A percentile compares a stretch with the other conserved stretches of the same genome.
Evolutionary conservation across 208 protist genomes (phyloP).

Genomic region (Acanthamoeba lenticulata): DNA sequence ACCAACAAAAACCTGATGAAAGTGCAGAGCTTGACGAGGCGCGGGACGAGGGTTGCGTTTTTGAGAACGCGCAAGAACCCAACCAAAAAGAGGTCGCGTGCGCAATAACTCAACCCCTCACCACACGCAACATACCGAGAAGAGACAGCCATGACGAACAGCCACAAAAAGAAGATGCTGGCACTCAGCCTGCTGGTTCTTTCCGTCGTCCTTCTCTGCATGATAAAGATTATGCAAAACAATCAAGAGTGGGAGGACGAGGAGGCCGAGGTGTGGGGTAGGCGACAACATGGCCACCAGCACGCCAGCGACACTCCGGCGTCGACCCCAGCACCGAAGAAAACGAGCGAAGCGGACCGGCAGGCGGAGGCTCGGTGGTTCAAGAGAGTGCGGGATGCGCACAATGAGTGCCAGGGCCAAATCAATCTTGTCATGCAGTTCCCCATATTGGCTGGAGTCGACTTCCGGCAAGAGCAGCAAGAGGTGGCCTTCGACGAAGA

Average conservation of each 20-base stretch:
- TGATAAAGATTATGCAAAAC: neutral
- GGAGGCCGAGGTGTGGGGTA: neutral
- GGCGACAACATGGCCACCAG: neutral
- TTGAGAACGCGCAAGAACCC: too few relatives aligned
- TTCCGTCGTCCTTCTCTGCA: neutral
- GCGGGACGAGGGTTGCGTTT: too few relatives aligned
- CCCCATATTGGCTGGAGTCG: neutral
- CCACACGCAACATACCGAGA: neutral
- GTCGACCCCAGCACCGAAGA: neutral
- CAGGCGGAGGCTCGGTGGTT: neutral
- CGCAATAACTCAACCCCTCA: too few relatives aligned
- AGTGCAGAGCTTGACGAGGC: too few relatives aligned
- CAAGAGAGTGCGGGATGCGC: neutral
- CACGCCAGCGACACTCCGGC: neutral
- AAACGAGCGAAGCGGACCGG: neutral
- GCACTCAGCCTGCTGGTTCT: neutral
- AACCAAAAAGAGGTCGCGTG: too few relatives aligned
- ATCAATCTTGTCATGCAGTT: neutral
- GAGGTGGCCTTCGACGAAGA: neutral
- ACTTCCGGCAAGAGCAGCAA: constrained; percentile 31
- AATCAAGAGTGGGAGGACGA: neutral
- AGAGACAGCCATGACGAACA: neutral
- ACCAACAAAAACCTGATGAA: too few relatives aligned
- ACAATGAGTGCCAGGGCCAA: neutral
- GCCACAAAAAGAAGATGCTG: constrained; percentile 22